Conservation (phyloP, 1,139 yeast genomes). For the Zygoascus meyerae region DNA sequence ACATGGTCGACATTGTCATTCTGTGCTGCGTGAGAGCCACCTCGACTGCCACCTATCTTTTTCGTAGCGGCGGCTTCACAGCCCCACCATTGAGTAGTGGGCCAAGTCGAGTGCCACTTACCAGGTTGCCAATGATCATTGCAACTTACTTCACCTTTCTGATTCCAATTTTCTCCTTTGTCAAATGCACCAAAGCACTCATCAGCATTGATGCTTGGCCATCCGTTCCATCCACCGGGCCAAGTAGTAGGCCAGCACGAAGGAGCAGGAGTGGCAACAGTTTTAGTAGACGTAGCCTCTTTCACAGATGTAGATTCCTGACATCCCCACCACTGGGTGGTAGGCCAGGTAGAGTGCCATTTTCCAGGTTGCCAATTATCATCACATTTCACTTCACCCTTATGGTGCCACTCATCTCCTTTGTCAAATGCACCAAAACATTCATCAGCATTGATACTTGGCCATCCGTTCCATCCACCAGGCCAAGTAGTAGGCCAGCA, state of each 20-base stretch:
- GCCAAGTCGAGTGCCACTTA: not conserved
- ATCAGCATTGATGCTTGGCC: not conserved
- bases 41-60: too few relatives aligned
- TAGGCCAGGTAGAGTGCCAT: constrained; percentile 6
- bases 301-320: constrained; percentile 2
- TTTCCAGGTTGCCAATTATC: not conserved
- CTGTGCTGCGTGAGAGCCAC: too few relatives aligned
- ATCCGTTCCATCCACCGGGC: not conserved
- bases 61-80: too few relatives aligned
- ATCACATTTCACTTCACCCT: not conserved
- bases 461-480: constrained; percentile 3
- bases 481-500: constrained; percentile 7
- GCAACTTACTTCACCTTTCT: not conserved
- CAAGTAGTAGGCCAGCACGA: not conserved
- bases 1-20: too few relatives aligned
- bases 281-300: constrained; percentile 3
- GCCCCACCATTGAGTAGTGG: too few relatives aligned
- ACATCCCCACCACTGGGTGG: constrained; percentile 9
- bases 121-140: not conserved
- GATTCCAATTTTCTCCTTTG: not conserved
- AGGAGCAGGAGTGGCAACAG: constrained; percentile 1
- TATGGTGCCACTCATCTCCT: constrained; percentile 2
- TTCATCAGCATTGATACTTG: constrained; percentile 10
- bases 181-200: not conserved
- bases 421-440: constrained; percentile 4